phyloP scores from a whole-genome alignment of 2,329 filamentous ascomycete genomes.

The Fonsecaea pedrosoi region DNA sequence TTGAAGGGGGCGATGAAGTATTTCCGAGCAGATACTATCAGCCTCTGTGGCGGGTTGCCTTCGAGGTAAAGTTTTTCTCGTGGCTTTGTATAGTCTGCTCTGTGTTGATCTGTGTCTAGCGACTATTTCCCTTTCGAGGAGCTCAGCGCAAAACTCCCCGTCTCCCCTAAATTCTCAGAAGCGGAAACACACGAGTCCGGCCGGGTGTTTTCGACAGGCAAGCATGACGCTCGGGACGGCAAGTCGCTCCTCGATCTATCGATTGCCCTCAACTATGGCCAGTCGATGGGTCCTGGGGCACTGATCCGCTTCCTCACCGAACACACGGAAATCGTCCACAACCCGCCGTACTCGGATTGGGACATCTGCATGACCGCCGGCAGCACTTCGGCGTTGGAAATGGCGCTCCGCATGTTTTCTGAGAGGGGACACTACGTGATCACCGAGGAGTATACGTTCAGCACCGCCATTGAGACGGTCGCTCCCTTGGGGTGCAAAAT shows the following conservation, averaged over 20 bases:
- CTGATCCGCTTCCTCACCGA: constrained; percentile 90
- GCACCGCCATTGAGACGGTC: constrained; percentile 73
- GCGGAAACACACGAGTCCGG: constrained; percentile 68
- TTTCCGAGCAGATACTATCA: constrained; percentile 82
- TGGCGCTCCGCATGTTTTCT: constrained; percentile 81
- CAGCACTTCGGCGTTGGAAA: constrained; percentile 84
- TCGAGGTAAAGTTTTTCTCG: constrained; percentile 51
- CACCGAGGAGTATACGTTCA: constrained; percentile 91
- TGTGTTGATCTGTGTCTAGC: constrained; percentile 47
- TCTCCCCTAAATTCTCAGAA: constrained; percentile 72
- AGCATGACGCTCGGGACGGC: constrained; percentile 77
- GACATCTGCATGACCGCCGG: constrained; percentile 81
- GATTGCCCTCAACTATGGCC: constrained; percentile 91
- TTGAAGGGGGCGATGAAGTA: constrained; percentile 82
- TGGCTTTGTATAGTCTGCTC: not conserved
- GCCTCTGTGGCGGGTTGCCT: constrained; percentile 88
- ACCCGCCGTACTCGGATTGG: constrained; percentile 91
- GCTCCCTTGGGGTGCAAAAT: constrained; percentile 67
- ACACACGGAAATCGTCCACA: constrained; percentile 89
- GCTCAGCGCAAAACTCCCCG: constrained; percentile 75
- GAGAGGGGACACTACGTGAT: constrained; percentile 77
- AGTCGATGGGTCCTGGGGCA: constrained; percentile 83
- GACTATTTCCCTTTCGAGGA: constrained; percentile 92
- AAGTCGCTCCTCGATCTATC: constrained; percentile 73
- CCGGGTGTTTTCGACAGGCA: constrained; percentile 71